Evolutionary conservation across 129 eudicot species (phyloP), one percentile per base, ranked within the genome.

Genomic region (Centella asiatica): DNA sequence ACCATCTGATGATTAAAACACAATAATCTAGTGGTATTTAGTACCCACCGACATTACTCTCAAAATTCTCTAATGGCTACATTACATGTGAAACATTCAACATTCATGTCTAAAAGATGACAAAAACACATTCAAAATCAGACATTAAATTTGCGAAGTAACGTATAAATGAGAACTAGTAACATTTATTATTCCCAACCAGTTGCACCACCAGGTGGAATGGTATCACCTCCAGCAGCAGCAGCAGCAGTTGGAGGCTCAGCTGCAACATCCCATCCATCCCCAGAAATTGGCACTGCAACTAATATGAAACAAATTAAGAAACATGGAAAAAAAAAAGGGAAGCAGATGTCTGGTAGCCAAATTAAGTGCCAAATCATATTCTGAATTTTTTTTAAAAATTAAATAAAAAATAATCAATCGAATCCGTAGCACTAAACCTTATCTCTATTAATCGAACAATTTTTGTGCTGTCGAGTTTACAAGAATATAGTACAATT

Each of bases 211-310:
- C 11, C 81, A 36, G 66, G 66, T 23, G 57, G 36, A 29, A 4
- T 44, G 3, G 61, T 12, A 17, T 31, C 67, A 44, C 60, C 40
- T 7, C 36, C 39, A 17, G 77, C 20, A 22, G 51, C 76, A 3
- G 33, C 84, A 29, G 70, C 50, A 25, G 72, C 50, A 25, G 72
- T 18, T 17, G 80, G 62, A 33, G 90, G 58, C 58, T 53, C 73
- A 1, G 57, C 79, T 26, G 77, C 87, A 36, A 61, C 69, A 23
- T 79, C 89, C 89, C 89, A 82, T 52, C 82, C 95, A 54, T 72
- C 86, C 49, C 65, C 79, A 46, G 68, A 72, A 10, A 31, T 20
- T 53, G 82, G 71, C 12, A 54, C 83, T 83, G 70, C 6, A 70
- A 28, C 31, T 58, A 51, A 20, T 11, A 22, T 2, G 2, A 56